Percentiles rank a stretch among this genome's conserved stretches.
Conservation (phyloP, 75 land plant species). For the Cryptomeria japonica region DNA sequence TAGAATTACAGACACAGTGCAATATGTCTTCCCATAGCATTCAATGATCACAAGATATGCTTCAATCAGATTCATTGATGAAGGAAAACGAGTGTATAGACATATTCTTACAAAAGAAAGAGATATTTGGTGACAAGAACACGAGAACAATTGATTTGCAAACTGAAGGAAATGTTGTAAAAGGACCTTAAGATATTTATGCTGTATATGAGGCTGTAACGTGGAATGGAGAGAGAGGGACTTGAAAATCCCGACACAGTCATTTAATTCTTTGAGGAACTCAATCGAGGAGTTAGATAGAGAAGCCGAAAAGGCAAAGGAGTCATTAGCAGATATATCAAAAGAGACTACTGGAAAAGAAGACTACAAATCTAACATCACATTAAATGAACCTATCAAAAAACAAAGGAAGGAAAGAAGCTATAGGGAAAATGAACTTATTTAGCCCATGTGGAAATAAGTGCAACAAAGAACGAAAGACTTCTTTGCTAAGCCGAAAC, state of each 20-base stretch:
- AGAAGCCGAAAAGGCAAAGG: background rate
- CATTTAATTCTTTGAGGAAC: constrained; percentile 1
- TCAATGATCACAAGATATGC: too few relatives aligned
- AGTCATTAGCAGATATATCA: background rate
- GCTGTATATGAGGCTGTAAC: background rate
- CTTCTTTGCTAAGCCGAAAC: constrained; percentile 79
- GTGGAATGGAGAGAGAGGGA: background rate
- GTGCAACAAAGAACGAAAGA: constrained; percentile 85
- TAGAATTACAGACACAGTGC: too few relatives aligned
- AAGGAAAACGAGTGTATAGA: too few relatives aligned
- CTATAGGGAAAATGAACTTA: too few relatives aligned
- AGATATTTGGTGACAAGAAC: too few relatives aligned
- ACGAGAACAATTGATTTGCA: constrained; percentile 3
- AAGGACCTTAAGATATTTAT: background rate
- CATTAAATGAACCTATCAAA: background rate
- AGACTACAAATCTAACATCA: background rate
- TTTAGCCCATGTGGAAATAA: constrained; percentile 87
- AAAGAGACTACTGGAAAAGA: constrained; percentile 1
- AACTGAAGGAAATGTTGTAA: background rate
- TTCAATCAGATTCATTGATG: too few relatives aligned
- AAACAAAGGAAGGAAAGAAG: constrained; percentile 1
- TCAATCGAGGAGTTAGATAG: background rate
- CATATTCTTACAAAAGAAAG: too few relatives aligned
- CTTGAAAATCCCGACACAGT: background rate
- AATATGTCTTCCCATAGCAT: too few relatives aligned